Conservation (phyloP, 2,329 filamentous ascomycete genomes). For the Hypoxylon sp. region DNA sequence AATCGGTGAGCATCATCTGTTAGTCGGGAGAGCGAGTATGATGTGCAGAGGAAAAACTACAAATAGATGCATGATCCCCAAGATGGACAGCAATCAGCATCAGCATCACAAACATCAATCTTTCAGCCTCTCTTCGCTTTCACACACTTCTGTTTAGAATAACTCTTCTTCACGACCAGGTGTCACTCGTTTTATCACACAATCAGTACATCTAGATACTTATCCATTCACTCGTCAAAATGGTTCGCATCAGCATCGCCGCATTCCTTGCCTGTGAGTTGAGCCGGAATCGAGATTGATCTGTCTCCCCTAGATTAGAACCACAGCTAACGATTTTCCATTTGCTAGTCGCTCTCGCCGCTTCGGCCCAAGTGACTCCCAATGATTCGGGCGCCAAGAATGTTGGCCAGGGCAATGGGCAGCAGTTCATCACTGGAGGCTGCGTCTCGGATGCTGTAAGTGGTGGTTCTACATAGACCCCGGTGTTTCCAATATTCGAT, state of each 20-base stretch:
- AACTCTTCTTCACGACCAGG: conserved; percentile 37
- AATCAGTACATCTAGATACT: conserved; percentile 8
- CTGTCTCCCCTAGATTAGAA: background rate
- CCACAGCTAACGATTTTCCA: conserved; percentile 34
- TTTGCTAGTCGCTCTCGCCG: conserved; percentile 51
- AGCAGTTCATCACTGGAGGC: conserved; percentile 58
- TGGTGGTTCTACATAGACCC: background rate
- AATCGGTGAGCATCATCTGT: conserved; percentile 17
- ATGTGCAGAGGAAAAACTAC: conserved; percentile 15
- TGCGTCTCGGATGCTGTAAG: conserved; percentile 54
- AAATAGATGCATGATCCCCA: conserved; percentile 32
- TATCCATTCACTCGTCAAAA: conserved; percentile 47
- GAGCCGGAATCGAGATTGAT: conserved; percentile 4
- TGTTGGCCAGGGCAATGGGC: conserved; percentile 54
- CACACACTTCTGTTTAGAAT: conserved; percentile 27
- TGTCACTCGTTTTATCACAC: conserved; percentile 29
- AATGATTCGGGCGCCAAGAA: conserved; percentile 56
- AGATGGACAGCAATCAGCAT: conserved; percentile 3
- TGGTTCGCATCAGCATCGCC: conserved; percentile 55
- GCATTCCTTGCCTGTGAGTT: conserved; percentile 52
- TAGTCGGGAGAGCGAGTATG: conserved; percentile 8
- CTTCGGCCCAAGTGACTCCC: conserved; percentile 53
- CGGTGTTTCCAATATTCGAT: conserved; percentile 1
- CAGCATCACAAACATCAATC: conserved; percentile 18
- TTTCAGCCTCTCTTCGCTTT: conserved; percentile 3